phyloP scores from a whole-genome alignment of 495 filamentous ascomycete genomes.

The Melanomma pulvis-pyrius region DNA sequence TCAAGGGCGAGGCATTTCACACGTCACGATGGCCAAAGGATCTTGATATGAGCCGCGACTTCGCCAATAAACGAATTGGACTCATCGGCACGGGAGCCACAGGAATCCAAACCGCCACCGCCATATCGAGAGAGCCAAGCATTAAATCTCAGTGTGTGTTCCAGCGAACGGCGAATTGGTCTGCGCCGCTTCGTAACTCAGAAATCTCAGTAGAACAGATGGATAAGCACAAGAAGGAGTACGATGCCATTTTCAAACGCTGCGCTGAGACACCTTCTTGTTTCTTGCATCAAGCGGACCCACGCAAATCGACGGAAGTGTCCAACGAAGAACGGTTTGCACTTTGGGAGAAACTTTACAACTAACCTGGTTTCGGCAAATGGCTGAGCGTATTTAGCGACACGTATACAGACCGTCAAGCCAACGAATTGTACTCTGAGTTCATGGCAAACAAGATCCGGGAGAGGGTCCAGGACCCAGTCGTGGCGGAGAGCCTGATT shows the following conservation, averaged over 20 bases:
- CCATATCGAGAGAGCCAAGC: not conserved
- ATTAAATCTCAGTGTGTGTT: too few species aligned
- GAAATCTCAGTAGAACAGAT: not conserved
- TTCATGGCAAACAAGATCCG: constrained; percentile 43
- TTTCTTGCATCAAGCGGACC: not conserved
- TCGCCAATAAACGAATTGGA: not conserved
- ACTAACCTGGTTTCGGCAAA: constrained; percentile 41
- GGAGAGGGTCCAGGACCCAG: constrained; percentile 39
- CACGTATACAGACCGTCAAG: constrained; percentile 36
- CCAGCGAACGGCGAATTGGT: not conserved
- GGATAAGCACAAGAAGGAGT: not conserved
- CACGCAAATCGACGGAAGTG: not conserved
- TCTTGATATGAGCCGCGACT: not conserved
- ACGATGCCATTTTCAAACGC: not conserved
- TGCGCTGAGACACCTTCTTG: not conserved
- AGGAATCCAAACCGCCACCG: constrained; percentile 4
- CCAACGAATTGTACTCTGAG: constrained; percentile 39
- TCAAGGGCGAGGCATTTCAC: constrained; percentile 18
- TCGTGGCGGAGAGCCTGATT: constrained; percentile 38
- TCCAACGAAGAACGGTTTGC: constrained; percentile 24
- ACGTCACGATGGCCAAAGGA: not conserved
- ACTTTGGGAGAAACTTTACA: constrained; percentile 40
- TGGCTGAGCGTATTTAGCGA: constrained; percentile 44
- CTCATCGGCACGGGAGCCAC: constrained; percentile 16
- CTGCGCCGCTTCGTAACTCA: not conserved